Evolutionary conservation across 345 rosid genomes (phyloP), one percentile per base, ranked within the genome.

Genomic region (Citrus trifoliata): DNA sequence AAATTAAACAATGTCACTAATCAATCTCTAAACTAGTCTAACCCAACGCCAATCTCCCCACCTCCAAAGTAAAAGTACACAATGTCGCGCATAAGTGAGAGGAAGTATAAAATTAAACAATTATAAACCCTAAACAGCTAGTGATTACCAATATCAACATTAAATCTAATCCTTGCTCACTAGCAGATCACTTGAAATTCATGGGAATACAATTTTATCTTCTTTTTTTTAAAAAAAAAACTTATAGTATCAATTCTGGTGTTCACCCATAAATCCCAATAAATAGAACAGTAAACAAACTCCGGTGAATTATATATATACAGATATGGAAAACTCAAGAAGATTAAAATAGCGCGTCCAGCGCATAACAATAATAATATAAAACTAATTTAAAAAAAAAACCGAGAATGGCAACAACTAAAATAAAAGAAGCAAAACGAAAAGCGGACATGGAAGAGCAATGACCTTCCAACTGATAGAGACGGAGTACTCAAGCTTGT

Each of bases 401-500:
- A 21, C 32, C 13, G 14, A 16, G 38, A 3, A 28, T 1, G 5
- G 10, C 33, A 69, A 25, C 25, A 21, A 13, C 6, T 13, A 27
- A 27, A 55, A 25, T 5, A 27, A 40, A 35, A 58, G 14, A 73
- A 60, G 2, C 42, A 33, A 67, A 73, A 59, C 6, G 14, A 77
- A 18, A 61, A n/a, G 67, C 56, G 38, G 18, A 46, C 53, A 75
- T 66, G 68, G 40, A 59, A 46, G 25, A 27, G 60, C 71, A 51
- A 35, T 22, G 14, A 95, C 98, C 98, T 92, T 92, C 86, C 78
- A 83, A 81, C 87, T 81, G 70, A 89, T 79, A 67, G 88, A 67
- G 77, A 86, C 75, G 67, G 98, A 91, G 84, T 93, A 93, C 58
- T 92, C 92, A 68, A 91, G 81, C 82, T 93, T 95, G 87, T 85